Base-by-base conservation (phyloP, 2,329 filamentous ascomycete genomes). In the Magnaporthiopsis incrustans region DNA sequence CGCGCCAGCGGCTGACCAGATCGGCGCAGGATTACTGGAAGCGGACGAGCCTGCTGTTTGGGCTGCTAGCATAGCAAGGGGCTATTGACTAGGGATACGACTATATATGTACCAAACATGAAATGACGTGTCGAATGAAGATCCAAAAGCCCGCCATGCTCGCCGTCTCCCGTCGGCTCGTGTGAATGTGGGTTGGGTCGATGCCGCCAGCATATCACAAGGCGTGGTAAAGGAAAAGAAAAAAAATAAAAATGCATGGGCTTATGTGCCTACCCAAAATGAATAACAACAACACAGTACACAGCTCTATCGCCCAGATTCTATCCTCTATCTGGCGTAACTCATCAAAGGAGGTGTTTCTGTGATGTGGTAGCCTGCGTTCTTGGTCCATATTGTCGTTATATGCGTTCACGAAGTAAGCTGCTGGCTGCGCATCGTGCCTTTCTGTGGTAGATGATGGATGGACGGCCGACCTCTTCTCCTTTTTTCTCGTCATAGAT, bases 11-110 rank as follows among this genome's bases (percentile, higher is more conserved):
- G 67, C 74, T 96, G 53, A 75, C 72, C 68, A 89, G 88, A 74
- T 78, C 81, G 22, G 85, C 91, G 7, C 79, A 82, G 59, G 91
- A 93, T 62, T 96, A 95, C 74, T 95, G 91, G 86, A 91, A 89
- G 78, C 86, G 89, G 70, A 95, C 90, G 14, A 88, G 85, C 73
- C 75, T 97, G 67, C 75, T 97, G 32, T 97, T 97, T 76, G 92
- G 90, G 2, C 77, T 96, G 64, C 76, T 97, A 67, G 81, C 81
- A 68, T 82, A 68, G 73, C 69, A 56, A 27, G 64, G 53, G 59
- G 30, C 22, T 32, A 22, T 62, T 8, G 22, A n/a, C 35, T 59
- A 14, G 30, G 18, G 14, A n/a, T 64, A 60, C 14, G 62, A 57
- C 38, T 22, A 38, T 60, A 65, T 18, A 30, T 35, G 38, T 11